phyloP scores from a whole-genome alignment of 2,329 filamentous ascomycete genomes.

The Fusarium temperatum region DNA sequence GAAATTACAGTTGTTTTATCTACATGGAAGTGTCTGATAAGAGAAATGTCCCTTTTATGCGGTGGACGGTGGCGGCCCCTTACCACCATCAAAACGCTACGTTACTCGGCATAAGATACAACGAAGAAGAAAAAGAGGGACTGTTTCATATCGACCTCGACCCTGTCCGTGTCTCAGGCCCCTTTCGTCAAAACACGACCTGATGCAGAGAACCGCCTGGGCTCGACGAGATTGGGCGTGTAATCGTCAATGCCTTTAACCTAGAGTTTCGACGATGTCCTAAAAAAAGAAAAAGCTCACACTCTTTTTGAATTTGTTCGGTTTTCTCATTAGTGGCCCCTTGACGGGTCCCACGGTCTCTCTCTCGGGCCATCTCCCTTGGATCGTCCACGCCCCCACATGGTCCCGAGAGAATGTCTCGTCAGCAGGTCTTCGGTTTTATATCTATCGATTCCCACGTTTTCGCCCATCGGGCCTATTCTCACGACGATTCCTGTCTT shows the following conservation, averaged over 20 bases:
- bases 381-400: conserved; percentile 40
- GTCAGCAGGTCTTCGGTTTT: conserved; percentile 35
- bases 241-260: conserved; percentile 28
- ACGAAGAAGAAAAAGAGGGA: conserved; percentile 24
- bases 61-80: conserved; percentile 5
- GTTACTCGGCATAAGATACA: neutral
- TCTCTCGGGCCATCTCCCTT: conserved; percentile 37
- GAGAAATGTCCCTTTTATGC: conserved; percentile 2
- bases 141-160: conserved; percentile 38
- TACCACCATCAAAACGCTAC: neutral
- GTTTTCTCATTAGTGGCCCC: conserved; percentile 22
- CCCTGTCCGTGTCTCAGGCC: conserved; percentile 36
- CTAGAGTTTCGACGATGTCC: conserved; percentile 26
- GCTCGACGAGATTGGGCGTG: neutral
- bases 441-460: conserved; percentile 42
- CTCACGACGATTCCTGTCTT: conserved; percentile 9
- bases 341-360: conserved; percentile 36
- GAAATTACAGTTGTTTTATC: conserved; percentile 21
- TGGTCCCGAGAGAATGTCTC: conserved; percentile 33
- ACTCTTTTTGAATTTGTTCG: neutral
- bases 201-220: conserved; percentile 18
- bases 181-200: conserved; percentile 34
- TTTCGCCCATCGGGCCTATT: conserved; percentile 19
- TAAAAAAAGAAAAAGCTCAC: conserved; percentile 31
- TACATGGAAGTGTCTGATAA: conserved; percentile 9